phyloP scores from a whole-genome alignment of 164 flowering plant genomes.

The Stephania cephalantha region DNA sequence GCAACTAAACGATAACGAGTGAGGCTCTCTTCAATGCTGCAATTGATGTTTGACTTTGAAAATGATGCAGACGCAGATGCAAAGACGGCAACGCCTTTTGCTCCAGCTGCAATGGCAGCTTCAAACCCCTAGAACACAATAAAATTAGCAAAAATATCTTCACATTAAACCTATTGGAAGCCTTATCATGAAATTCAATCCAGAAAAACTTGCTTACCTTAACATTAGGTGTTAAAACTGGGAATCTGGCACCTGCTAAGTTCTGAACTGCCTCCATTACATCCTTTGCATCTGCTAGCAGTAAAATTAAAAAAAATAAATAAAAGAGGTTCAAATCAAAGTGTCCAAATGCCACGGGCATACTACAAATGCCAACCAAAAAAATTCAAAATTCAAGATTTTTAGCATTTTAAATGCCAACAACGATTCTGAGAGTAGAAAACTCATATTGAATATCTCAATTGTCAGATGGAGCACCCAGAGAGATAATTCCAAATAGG shows the following conservation, averaged over 20 bases:
- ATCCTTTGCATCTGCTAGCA: constrained; percentile 95
- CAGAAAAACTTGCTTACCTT: constrained; percentile 41
- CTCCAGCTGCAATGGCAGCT: constrained; percentile 95
- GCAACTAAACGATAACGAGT: constrained; percentile 67
- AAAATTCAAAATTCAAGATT: no score
- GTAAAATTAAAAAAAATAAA: constrained; percentile 5
- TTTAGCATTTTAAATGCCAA: background rate
- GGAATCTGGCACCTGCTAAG: constrained; percentile 61
- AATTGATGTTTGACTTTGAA: constrained; percentile 89
- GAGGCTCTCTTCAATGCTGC: constrained; percentile 89
- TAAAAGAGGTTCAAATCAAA: background rate
- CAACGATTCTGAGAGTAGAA: background rate
- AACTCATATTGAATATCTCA: background rate
- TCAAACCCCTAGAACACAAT: constrained; percentile 64
- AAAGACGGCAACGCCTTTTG: constrained; percentile 90
- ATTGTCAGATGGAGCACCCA: background rate
- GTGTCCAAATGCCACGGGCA: background rate
- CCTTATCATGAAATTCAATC: background rate
- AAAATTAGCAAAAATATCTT: constrained; percentile 6
- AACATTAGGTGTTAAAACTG: constrained; percentile 84
- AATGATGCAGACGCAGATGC: constrained; percentile 97
- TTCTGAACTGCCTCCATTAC: constrained; percentile 64
- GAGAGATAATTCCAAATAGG: background rate
- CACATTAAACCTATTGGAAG: background rate
- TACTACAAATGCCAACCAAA: no score